Conservation (phyloP, 345 rosid genomes). For the Linum trigynum region DNA sequence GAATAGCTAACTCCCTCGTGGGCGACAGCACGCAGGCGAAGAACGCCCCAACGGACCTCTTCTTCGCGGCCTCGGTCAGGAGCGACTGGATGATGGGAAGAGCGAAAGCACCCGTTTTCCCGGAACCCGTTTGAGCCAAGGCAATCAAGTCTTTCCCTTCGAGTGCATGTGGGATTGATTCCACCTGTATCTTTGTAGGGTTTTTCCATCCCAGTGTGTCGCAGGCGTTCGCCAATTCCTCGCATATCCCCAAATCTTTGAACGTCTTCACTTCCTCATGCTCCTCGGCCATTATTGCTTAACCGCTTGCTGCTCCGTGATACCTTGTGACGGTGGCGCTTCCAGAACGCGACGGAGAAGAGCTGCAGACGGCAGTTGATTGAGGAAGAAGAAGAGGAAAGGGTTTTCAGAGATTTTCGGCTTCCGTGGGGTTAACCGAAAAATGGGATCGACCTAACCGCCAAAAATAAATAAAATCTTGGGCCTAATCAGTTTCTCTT, state of each 20-base stretch:
- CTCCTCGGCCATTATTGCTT: constrained; percentile 34
- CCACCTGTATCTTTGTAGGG: constrained; percentile 76
- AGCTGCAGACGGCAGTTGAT: background rate
- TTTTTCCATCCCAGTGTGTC: constrained; percentile 60
- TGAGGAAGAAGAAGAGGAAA: too few relatives aligned
- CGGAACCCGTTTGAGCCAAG: constrained; percentile 91
- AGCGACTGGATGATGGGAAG: constrained; percentile 81
- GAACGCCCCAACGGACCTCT: constrained; percentile 58
- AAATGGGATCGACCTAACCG: too few relatives aligned
- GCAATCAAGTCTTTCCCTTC: constrained; percentile 92
- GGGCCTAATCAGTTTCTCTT: too few relatives aligned
- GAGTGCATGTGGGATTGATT: constrained; percentile 75
- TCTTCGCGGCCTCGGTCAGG: constrained; percentile 41
- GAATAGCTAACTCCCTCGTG: constrained; percentile 91
- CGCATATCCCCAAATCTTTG: constrained; percentile 59
- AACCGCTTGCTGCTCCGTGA: background rate
- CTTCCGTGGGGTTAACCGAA: too few relatives aligned
- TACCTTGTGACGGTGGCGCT: background rate
- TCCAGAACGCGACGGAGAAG: too few relatives aligned
- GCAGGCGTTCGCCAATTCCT: constrained; percentile 64
- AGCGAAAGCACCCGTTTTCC: constrained; percentile 95
- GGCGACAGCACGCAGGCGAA: constrained; percentile 92
- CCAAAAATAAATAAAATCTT: too few relatives aligned
- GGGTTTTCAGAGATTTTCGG: too few relatives aligned
- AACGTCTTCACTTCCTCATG: constrained; percentile 55